These are phyloP conservation scores for Meyerozyma sp. DNA, from an alignment of 1,139 yeast genomes.

Conservation along the genomic window DNA sequence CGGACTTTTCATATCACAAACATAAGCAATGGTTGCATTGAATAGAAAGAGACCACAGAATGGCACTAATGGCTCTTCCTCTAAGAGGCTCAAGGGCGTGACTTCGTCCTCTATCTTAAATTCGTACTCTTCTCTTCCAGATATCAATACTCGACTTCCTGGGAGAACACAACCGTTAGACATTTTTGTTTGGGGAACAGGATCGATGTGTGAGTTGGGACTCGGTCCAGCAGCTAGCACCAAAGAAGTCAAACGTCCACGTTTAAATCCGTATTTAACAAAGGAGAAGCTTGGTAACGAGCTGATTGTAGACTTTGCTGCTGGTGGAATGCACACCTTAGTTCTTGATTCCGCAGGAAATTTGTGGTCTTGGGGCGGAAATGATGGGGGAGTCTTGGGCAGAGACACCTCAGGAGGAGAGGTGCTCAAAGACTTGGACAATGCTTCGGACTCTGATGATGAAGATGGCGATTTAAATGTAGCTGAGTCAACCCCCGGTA, in stretches of 20 bases:
- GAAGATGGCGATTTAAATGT: slow-evolving; percentile 84
- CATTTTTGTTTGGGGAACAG: slow-evolving; percentile 92
- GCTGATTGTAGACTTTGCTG: slow-evolving; percentile 74
- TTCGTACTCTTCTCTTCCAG: slow-evolving; percentile 44
- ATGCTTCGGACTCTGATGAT: slow-evolving; percentile 63
- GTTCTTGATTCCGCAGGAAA: slow-evolving; percentile 72
- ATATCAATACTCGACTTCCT: slow-evolving; percentile 37
- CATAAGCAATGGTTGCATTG: slow-evolving; percentile 37
- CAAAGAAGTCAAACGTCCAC: slow-evolving; percentile 91
- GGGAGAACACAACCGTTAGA: slow-evolving; percentile 51
- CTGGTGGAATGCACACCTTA: slow-evolving; percentile 92
- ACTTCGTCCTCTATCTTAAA: slow-evolving; percentile 43
- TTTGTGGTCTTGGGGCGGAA: slow-evolving; percentile 97
- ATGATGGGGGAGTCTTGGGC: slow-evolving; percentile 91
- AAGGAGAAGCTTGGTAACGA: slow-evolving; percentile 41
- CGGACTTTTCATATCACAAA: background rate
- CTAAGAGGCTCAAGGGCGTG: slow-evolving; percentile 23
- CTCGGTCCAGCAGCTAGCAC: slow-evolving; percentile 85
- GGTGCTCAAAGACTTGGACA: slow-evolving; percentile 60
- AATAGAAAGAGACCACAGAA: slow-evolving; percentile 29
- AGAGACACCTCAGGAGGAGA: slow-evolving; percentile 71
- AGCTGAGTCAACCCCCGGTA: slow-evolving; percentile 80
- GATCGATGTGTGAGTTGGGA: slow-evolving; percentile 95
- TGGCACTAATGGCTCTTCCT: slow-evolving; percentile 12
- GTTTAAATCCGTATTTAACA: slow-evolving; percentile 73